Evolutionary conservation across 2,329 filamentous ascomycete genomes (phyloP), one percentile per base, ranked within the genome.

Genomic region (Aspergillus neoniger): DNA sequence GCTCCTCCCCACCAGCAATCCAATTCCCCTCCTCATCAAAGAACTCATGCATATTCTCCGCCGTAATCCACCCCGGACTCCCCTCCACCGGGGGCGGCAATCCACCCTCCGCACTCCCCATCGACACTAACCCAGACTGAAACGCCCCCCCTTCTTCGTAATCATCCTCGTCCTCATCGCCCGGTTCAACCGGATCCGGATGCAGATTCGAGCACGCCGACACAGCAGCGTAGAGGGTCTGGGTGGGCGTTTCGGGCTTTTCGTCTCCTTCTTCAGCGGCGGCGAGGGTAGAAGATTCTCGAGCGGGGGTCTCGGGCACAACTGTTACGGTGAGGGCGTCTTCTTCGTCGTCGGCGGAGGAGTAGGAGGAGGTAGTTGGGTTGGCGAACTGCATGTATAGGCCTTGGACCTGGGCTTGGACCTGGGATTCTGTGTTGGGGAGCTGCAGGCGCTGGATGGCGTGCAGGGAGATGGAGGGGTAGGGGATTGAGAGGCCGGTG

Each of bases 1-100:
- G 74, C 55, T 71, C 70, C 57, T 85, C 72, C 66, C 79, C 61
- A 72, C 81, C 43, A 68, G 80, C 85, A 64, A 90, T 89, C 85
- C 89, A 94, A 71, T 94, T 92, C 2, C 91, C 91, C 8, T 92
- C 84, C 63, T 85, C 87, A 68, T 95, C 91, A 75, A 95, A 91
- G 71, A 87, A 96, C 67, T 96, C 86, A 65, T 89, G 82, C 73
- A 96, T 88, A 69, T 97, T 98, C 59, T 96, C 94, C 8, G 91
- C 90, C 15, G 94, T 98, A 71, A 98, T 82, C 80, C 80, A 82
- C 8, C 80, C 80, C 1, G 79, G 80, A 59, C 80, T 81, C 15
- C 80, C 80, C 38, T 77, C 78, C 68, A 82, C 74, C 3, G 80
- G 76, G 36, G 80, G 80, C 30, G 81, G 81, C 47, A 82, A 58